Percentiles rank a stretch among this genome's conserved stretches.
These are phyloP conservation scores for Calonectria pauciramosa DNA, from an alignment of 2,329 filamentous ascomycete species.

Conservation along the genomic window DNA sequence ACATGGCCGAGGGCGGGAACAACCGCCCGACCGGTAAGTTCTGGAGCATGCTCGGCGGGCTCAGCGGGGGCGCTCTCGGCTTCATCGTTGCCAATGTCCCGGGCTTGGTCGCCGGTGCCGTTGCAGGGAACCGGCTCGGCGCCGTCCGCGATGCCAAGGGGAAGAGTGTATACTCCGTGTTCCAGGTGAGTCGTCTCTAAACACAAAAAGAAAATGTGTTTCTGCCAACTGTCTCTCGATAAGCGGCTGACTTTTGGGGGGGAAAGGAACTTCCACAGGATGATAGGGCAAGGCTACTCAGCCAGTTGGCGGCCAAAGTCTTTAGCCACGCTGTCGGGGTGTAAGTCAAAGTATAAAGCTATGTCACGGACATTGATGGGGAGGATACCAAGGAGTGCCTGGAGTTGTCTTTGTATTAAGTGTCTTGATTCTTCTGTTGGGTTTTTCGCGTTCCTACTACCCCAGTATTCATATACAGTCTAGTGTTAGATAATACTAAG, in stretches of 20 bases:
- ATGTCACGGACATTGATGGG: not conserved
- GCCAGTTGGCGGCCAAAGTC: slow-evolving; percentile 87
- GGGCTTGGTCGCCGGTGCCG: slow-evolving; percentile 88
- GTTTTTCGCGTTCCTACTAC: not conserved
- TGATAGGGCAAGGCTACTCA: slow-evolving; percentile 85
- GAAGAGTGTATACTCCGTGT: slow-evolving; percentile 95
- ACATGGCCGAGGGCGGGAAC: slow-evolving; percentile 80
- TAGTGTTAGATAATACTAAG: not conserved
- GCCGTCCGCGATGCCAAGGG: slow-evolving; percentile 90
- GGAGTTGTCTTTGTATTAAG: slow-evolving; percentile 12
- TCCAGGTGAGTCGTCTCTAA: slow-evolving; percentile 65
- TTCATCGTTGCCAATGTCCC: slow-evolving; percentile 97
- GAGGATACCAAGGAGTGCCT: slow-evolving; percentile 25
- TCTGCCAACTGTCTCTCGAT: not conserved
- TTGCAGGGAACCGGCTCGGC: slow-evolving; percentile 93
- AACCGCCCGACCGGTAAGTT: slow-evolving; percentile 78
- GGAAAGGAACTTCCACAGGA: slow-evolving; percentile 81
- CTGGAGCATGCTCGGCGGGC: slow-evolving; percentile 87
- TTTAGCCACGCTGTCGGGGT: slow-evolving; percentile 83
- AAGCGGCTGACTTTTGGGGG: slow-evolving; percentile 20
- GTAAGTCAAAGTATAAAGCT: slow-evolving; percentile 38
- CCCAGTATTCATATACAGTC: not conserved
- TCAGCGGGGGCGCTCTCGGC: slow-evolving; percentile 90
- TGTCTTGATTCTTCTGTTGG: not conserved
- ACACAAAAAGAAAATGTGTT: not conserved